These are phyloP conservation scores for Neonectria sp. DNA, from an alignment of 2,329 filamentous ascomycete genomes.

Conservation along the genomic window DNA sequence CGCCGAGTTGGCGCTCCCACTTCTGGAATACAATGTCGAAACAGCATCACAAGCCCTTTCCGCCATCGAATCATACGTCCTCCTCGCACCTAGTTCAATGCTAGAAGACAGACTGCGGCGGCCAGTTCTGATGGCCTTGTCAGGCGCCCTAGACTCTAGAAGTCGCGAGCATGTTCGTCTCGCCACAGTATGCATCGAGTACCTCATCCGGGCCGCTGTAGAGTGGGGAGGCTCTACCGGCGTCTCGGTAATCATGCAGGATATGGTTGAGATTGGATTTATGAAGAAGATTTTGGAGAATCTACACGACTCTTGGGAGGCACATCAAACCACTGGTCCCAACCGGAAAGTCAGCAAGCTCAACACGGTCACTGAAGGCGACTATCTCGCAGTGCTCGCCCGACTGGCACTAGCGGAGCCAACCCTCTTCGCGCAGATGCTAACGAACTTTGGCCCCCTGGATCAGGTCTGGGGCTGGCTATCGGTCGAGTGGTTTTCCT, in stretches of 20 bases:
- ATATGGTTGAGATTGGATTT: conserved; percentile 76
- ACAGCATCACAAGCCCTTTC: conserved; percentile 74
- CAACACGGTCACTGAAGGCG: conserved; percentile 82
- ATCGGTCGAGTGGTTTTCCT: conserved; percentile 75
- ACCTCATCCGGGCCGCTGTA: conserved; percentile 74
- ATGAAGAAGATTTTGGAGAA: conserved; percentile 75
- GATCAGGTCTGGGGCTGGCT: conserved; percentile 73
- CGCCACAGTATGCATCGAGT: conserved; percentile 74
- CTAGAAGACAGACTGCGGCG: conserved; percentile 70
- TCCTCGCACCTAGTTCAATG: conserved; percentile 78
- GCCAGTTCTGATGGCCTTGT: conserved; percentile 65
- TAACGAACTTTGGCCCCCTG: conserved; percentile 62
- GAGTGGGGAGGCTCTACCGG: conserved; percentile 73
- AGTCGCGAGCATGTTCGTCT: conserved; percentile 72
- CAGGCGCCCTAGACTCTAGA: conserved; percentile 64
- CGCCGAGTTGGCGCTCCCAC: conserved; percentile 73
- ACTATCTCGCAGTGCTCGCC: conserved; percentile 88
- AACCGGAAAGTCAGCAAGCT: conserved; percentile 79
- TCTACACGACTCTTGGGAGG: conserved; percentile 78
- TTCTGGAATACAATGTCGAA: conserved; percentile 77
- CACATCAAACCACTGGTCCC: conserved; percentile 87
- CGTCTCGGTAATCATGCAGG: conserved; percentile 74
- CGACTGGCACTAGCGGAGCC: conserved; percentile 84
- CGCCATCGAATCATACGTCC: conserved; percentile 79
- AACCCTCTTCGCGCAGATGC: conserved; percentile 73